These are phyloP conservation scores for Brasenia schreberi DNA, from an alignment of 164 flowering plant genomes.

Conservation along the genomic window DNA sequence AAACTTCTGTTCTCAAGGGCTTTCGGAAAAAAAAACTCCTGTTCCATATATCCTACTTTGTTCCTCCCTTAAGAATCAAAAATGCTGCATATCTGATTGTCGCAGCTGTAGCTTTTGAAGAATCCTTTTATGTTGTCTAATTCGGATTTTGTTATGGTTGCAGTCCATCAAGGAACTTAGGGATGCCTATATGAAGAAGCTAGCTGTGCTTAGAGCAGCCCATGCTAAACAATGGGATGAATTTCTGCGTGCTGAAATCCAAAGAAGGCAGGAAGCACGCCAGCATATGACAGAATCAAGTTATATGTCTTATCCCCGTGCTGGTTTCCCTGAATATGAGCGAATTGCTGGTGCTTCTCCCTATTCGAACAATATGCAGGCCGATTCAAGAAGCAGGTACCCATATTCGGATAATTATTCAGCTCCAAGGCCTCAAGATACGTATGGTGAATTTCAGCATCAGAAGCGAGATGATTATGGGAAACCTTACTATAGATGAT, in stretches of 20 bases:
- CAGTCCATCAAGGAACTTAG: constrained; percentile 71
- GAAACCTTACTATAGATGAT: constrained; percentile 61
- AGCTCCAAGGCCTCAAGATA: constrained; percentile 45
- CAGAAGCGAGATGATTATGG: constrained; percentile 68
- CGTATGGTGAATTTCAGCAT: constrained; percentile 55
- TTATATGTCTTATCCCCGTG: constrained; percentile 46
- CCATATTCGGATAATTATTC: constrained; percentile 35
- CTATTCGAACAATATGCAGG: constrained; percentile 22
- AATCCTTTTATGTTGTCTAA: too few species aligned
- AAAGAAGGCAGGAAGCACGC: constrained; percentile 43
- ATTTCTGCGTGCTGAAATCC: constrained; percentile 59
- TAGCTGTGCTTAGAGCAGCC: constrained; percentile 38
- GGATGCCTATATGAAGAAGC: constrained; percentile 65
- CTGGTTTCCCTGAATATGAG: constrained; percentile 42
- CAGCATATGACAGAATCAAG: constrained; percentile 32
- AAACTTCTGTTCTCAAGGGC: too few species aligned
- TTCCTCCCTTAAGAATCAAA: too few species aligned
- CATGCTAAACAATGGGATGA: constrained; percentile 91
- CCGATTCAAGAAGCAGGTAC: constrained; percentile 55
- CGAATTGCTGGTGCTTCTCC: constrained; percentile 31
- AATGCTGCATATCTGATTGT: too few species aligned
- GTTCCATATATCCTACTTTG: too few species aligned
- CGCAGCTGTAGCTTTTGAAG: too few species aligned
- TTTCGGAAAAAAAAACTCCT: too few species aligned
- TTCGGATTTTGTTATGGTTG: not conserved